Base-by-base conservation (phyloP, 306 rosid genomes). In the Senna siamea region DNA sequence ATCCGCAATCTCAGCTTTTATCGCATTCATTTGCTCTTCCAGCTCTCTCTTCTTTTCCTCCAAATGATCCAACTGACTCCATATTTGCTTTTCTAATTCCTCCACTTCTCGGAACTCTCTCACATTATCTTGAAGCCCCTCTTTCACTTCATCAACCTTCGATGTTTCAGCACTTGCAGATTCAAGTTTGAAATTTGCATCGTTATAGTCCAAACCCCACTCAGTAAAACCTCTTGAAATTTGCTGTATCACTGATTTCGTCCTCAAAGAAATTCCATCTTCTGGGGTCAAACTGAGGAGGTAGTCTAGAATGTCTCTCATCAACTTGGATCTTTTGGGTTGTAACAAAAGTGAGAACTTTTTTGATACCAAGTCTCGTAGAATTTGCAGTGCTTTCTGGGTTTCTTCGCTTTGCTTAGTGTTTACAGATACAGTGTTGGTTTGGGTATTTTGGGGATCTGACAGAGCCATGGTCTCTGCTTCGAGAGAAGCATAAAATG, bases 351-450 rank as follows among this genome's bases (percentile, higher is more conserved):
- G 67, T 28, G 66, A 74, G 46, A 80, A 37, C 1, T 52, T 34
- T 41, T 74, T 68, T 0, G 54, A 1, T 11, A 69, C 28, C 1
- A 80, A 22, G 62, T 74, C 79, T 69, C 6, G 35, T 0, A 75
- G 30, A 47, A 58, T 34, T 5, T 26, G 30, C 48, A 80, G 41
- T n/a, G 28, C 38, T 80, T 69, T 62, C 22, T 20, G 53, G 7
- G 84, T 80, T 69, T 69, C 69, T 69, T 69, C 73, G 48, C 73
- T 80, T 7, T 66, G 55, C 55, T 66, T 68, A 67, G 41, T 50
- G 32, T 11, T 40, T 9, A 57, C 9, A 22, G 56, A 65, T 44
- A 15, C 62, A 9, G 10, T 56, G 70, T 46, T 56, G 14, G 0
- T 32, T 34, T 23, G 59, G 37, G 18, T 32, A 4, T 62, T 18